Evolutionary conservation across 768 basidiomycete species (phyloP), one percentile per base, ranked within the genome.

Genomic region (Leccinum ochraceum): DNA sequence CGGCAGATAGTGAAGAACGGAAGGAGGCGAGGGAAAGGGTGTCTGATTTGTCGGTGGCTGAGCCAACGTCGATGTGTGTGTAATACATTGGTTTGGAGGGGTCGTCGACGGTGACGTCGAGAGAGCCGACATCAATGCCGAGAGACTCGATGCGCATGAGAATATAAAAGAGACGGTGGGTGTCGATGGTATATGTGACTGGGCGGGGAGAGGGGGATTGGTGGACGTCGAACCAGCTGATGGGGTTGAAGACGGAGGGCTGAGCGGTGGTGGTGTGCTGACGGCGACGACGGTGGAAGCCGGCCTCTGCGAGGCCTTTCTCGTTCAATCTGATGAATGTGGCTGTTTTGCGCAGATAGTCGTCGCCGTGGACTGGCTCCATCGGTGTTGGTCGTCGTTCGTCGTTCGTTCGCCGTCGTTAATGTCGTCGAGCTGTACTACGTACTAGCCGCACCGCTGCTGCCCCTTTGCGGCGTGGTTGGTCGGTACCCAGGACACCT

Each of bases 131-230:
- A 57, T 86, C 78, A 53, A 91, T 75, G n/a, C 86, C 89, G 32
- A 91, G 74, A 6, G 86, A 92, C 74, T 96, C 93, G 63, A 95
- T 81, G 49, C 92, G 88, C 75, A 95, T 88, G 60, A 96, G 82
- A 61, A 92, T 75, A 76, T 95, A 96, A 81, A 91, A 93, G 7
- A 96, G 85, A 63, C 88, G 92, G 69, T 93, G 90, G 28, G 83
- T 85, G 74, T 94, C 90, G 64, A 92, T 80, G 5, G 83, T 71
- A 60, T 95, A 84, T 24, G 86, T 74, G 49, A 90, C 75, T 9
- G 92, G 86, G 71, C 83, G 86, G n/a, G 77, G 74, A 4, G 78
- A 60, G 8, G 73, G 63, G 22, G 74, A 77, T 3, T 70, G 60
- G 44, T 60, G 61, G 14, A 30, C 49, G 37, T 67, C 71, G 63